Percentiles rank a stretch among this genome's conserved stretches.
Evolutionary conservation across 768 basidiomycete species (phyloP).

Genomic region (Leccinum sublutescens): DNA sequence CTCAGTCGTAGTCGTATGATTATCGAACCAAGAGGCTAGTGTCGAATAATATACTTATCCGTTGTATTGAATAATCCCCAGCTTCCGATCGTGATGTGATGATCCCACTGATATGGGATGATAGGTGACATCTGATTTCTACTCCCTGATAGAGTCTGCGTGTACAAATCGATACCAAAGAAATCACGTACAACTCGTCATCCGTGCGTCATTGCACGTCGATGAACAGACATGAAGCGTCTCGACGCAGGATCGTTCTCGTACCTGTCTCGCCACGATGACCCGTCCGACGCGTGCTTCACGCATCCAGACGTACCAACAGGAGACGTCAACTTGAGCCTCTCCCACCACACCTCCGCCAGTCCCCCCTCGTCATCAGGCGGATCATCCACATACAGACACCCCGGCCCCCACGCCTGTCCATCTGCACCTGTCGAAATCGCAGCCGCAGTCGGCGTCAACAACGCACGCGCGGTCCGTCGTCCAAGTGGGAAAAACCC

Average conservation of each 20-base stretch:
- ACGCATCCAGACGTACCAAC: background rate
- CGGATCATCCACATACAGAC: conserved; percentile 13
- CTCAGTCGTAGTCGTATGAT: background rate
- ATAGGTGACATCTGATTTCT: too few relatives aligned
- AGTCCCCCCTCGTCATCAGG: conserved; percentile 8
- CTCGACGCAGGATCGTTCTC: conserved; percentile 23
- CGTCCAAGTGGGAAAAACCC: conserved; percentile 10
- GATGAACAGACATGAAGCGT: conserved; percentile 1
- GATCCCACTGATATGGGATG: background rate
- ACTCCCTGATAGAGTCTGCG: too few relatives aligned
- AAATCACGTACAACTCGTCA: background rate
- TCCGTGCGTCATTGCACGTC: conserved; percentile 11
- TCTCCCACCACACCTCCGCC: conserved; percentile 13
- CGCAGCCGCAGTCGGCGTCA: conserved; percentile 8
- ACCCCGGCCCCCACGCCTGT: conserved; percentile 12
- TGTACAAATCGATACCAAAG: conserved; percentile 18
- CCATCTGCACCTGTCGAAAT: background rate
- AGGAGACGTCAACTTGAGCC: background rate
- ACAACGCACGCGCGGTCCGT: conserved; percentile 2
- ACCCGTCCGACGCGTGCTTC: too few relatives aligned
- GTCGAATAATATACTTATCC: background rate
- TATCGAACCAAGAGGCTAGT: background rate
- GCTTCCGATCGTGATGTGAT: background rate
- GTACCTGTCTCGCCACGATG: conserved; percentile 23
- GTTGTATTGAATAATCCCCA: background rate